These are phyloP conservation scores for Stachybotrys chartarum DNA, from an alignment of 2,329 filamentous ascomycete genomes.

Conservation along the genomic window DNA sequence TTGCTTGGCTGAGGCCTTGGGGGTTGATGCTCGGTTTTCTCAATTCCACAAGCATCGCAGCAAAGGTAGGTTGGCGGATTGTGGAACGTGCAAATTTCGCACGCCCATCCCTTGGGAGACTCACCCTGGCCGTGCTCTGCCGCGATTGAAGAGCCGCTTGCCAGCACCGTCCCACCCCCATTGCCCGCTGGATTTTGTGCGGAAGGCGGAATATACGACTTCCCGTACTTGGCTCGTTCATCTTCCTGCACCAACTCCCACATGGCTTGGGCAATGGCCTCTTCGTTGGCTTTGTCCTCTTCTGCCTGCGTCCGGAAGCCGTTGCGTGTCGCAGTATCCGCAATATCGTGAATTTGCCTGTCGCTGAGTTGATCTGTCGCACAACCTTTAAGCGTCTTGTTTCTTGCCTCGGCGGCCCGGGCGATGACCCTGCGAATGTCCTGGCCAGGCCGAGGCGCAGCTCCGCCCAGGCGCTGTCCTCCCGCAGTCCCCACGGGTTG, in stretches of 20 bases:
- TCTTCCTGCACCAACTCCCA: conserved; percentile 86
- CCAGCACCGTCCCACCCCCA: conserved; percentile 24
- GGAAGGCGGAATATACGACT: conserved; percentile 41
- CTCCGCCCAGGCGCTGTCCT: conserved; percentile 67
- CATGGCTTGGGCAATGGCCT: conserved; percentile 76
- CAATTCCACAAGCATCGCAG: conserved; percentile 50
- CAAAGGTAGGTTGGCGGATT: conserved; percentile 43
- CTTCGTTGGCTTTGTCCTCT: conserved; percentile 82
- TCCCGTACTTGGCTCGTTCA: conserved; percentile 48
- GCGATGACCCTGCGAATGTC: conserved; percentile 69
- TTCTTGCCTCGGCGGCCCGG: conserved; percentile 62
- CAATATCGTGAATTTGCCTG: conserved; percentile 57
- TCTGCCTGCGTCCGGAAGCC: conserved; percentile 80
- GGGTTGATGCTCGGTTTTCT: conserved; percentile 22
- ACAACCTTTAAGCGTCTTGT: conserved; percentile 64
- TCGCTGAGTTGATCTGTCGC: conserved; percentile 63
- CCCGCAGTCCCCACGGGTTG: conserved; percentile 56
- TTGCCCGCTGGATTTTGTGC: conserved; percentile 43
- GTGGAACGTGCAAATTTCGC: conserved; percentile 47
- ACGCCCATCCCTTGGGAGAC: conserved; percentile 37
- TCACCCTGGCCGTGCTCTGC: conserved; percentile 7
- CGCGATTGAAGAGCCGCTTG: conserved; percentile 6
- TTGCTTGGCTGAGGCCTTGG: conserved; percentile 4
- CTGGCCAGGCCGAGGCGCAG: conserved; percentile 41
- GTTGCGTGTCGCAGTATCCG: conserved; percentile 56